These are phyloP conservation scores for Somion occarium DNA, from an alignment of 1,284 basidiomycete species.

Conservation along the genomic window DNA sequence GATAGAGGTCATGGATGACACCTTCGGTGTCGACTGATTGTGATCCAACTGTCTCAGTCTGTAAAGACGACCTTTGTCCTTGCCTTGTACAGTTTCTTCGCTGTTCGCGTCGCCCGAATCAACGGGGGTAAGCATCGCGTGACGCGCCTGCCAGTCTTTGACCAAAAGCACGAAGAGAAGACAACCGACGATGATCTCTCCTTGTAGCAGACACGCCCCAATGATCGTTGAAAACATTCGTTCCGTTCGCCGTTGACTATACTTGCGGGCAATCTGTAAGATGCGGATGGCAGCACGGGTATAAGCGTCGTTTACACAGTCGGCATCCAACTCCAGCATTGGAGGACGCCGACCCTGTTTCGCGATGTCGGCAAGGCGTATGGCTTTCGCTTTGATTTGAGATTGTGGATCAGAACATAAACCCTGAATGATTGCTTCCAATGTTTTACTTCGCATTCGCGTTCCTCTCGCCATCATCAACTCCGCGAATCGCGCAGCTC, in stretches of 20 bases:
- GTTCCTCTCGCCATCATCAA: constrained; percentile 46
- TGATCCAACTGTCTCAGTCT: constrained; percentile 12
- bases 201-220: constrained; percentile 62
- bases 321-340: constrained; percentile 5
- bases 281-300: constrained; percentile 50
- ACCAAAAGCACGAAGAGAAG: constrained; percentile 62
- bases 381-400: constrained; percentile 6
- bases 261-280: constrained; percentile 46
- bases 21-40: not conserved
- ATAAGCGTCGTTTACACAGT: constrained; percentile 25
- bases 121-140: constrained; percentile 1
- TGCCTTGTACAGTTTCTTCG: constrained; percentile 10
- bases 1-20: constrained; percentile 8
- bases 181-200: constrained; percentile 69
- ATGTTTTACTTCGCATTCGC: constrained; percentile 39
- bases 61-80: not conserved
- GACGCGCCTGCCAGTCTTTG: constrained; percentile 52
- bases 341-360: constrained; percentile 4
- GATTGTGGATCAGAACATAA: constrained; percentile 22
- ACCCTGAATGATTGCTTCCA: constrained; percentile 40
- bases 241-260: constrained; percentile 48
- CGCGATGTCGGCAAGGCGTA: not conserved
- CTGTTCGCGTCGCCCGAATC: constrained; percentile 17
- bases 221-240: constrained; percentile 59
- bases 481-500: constrained; percentile 45